Evolutionary conservation across 495 filamentous ascomycete genomes (phyloP).

Genomic region (Margaritispora aquatica): DNA sequence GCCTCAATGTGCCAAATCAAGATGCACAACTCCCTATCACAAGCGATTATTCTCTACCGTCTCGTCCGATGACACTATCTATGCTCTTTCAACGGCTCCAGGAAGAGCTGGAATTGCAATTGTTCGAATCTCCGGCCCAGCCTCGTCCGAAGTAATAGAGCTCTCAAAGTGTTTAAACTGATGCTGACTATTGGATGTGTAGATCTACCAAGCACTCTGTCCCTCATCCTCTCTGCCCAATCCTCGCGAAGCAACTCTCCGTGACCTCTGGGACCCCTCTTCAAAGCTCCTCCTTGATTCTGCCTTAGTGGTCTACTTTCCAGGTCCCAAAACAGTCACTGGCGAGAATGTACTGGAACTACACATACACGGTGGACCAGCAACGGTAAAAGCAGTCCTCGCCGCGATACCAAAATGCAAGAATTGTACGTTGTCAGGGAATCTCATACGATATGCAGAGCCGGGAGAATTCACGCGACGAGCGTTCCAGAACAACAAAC

Average conservation of each 20-base stretch:
- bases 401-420: conserved; percentile 52
- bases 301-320: conserved; percentile 84
- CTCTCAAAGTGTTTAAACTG: background rate
- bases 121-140: conserved; percentile 78
- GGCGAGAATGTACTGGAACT: conserved; percentile 91
- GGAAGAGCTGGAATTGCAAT: conserved; percentile 90
- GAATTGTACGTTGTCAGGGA: conserved; percentile 8
- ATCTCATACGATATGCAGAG: conserved; percentile 77
- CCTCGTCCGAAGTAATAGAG: conserved; percentile 53
- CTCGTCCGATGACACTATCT: conserved; percentile 60
- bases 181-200: conserved; percentile 7
- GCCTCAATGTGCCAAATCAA: background rate
- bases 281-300: conserved; percentile 61
- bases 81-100: conserved; percentile 81
- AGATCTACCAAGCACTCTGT: conserved; percentile 78
- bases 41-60: background rate
- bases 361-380: conserved; percentile 88
- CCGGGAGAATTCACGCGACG: conserved; percentile 93
- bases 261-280: conserved; percentile 66
- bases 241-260: conserved; percentile 69
- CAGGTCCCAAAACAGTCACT: conserved; percentile 75
- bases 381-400: conserved; percentile 80
- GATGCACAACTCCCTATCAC: background rate
- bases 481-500: conserved; percentile 79
- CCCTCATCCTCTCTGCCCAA: conserved; percentile 56